Conservation (phyloP, 306 rosid genomes). For the Cotoneaster glaucophyllus region DNA sequence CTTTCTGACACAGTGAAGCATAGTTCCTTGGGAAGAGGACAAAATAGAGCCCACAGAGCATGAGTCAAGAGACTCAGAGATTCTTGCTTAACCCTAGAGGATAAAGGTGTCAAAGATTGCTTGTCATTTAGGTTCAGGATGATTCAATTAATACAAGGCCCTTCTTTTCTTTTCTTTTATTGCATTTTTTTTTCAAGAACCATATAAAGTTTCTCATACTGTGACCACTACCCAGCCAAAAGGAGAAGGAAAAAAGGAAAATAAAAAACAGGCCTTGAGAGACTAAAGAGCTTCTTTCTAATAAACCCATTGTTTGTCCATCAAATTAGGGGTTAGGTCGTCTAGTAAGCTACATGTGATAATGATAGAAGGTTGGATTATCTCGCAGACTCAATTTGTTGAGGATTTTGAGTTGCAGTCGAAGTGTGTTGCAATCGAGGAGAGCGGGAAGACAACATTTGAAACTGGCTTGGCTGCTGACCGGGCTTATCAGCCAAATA, state of each 20-base stretch:
- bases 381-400: too few relatives aligned
- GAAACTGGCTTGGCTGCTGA: too few relatives aligned
- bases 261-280: background rate
- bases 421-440: too few relatives aligned
- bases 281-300: background rate
- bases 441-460: too few relatives aligned
- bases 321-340: background rate
- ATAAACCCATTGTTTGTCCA: background rate
- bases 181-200: background rate
- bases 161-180: background rate
- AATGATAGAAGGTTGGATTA: too few relatives aligned
- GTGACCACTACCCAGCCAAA: background rate
- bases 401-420: too few relatives aligned
- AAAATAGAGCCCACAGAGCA: constrained; percentile 21
- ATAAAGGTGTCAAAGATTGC: background rate
- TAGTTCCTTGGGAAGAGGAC: constrained; percentile 24
- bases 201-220: background rate
- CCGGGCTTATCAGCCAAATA: background rate
- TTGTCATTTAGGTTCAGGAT: background rate
- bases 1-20: background rate
- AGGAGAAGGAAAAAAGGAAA: background rate
- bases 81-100: background rate
- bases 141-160: background rate
- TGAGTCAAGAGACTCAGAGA: background rate
- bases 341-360: background rate